phyloP scores from a whole-genome alignment of 257 asterid genomes.

The Pogostemon cablin region DNA sequence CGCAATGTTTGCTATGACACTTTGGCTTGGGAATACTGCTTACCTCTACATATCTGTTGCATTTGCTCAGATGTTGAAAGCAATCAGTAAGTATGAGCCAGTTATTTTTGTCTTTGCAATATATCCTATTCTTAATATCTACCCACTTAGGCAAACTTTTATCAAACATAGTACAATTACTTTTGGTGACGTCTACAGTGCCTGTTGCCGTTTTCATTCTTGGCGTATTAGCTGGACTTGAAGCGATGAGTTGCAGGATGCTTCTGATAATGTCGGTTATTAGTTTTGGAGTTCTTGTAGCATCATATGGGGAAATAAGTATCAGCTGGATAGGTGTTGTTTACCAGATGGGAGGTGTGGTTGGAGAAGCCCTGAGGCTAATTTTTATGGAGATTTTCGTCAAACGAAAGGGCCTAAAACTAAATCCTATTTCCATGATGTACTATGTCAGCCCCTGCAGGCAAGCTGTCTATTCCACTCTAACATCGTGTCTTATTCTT shows the following conservation, averaged over 20 bases:
- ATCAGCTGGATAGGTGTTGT: constrained; percentile 96
- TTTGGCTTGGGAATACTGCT: constrained; percentile 99
- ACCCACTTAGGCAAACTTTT: constrained; percentile 5
- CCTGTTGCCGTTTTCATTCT: constrained; percentile 98
- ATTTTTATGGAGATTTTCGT: constrained; percentile 95
- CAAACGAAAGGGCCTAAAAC: constrained; percentile 87
- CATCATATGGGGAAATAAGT: constrained; percentile 92
- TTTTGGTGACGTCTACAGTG: constrained; percentile 61
- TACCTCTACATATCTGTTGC: constrained; percentile 97
- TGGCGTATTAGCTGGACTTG: constrained; percentile 95
- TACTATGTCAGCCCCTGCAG: constrained; percentile 99
- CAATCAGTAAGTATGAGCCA: constrained; percentile 72
- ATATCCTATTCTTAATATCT: constrained; percentile 13
- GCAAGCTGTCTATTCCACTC: constrained; percentile 44
- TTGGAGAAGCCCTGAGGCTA: constrained; percentile 96
- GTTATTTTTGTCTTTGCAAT: constrained; percentile 5
- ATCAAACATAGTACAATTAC: constrained; percentile 12
- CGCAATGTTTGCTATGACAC: constrained; percentile 99
- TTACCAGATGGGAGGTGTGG: constrained; percentile 99
- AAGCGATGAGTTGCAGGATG: constrained; percentile 88
- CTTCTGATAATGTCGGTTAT: constrained; percentile 93
- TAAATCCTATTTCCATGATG: constrained; percentile 94
- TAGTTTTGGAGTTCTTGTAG: constrained; percentile 91
- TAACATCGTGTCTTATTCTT: neutral
- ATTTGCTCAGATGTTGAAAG: constrained; percentile 98